A percentile compares a stretch with the other conserved stretches of the same genome.
phyloP scores from a whole-genome alignment of 192 early-diverging fungal genomes.

The Rhizophagus prolifer region DNA sequence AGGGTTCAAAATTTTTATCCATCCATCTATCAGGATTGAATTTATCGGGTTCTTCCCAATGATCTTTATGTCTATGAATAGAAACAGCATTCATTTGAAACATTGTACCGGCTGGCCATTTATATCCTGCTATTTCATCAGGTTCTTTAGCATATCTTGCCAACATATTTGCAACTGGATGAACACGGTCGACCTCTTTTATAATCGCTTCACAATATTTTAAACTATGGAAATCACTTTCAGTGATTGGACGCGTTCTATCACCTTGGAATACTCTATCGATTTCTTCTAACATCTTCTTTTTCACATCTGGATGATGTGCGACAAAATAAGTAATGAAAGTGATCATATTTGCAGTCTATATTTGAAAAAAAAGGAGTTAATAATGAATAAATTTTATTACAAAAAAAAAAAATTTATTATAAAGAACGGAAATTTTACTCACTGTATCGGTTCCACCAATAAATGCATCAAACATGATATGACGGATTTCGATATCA shows the following conservation, averaged over 20 bases:
- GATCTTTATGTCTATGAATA: background rate
- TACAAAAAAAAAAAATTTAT: too few relatives aligned
- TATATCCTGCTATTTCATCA: constrained; percentile 15
- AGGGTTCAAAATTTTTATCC: background rate
- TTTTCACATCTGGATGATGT: constrained; percentile 3
- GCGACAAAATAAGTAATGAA: constrained; percentile 13
- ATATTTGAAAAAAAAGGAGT: background rate
- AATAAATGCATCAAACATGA: too few relatives aligned
- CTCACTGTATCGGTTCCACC: too few relatives aligned
- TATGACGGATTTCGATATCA: too few relatives aligned
- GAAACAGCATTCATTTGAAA: background rate
- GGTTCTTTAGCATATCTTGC: background rate
- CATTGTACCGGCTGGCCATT: background rate
- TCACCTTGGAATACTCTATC: background rate
- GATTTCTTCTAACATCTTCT: background rate
- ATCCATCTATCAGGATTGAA: constrained; percentile 8
- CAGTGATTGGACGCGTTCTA: background rate
- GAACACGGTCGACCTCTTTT: background rate
- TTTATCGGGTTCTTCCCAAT: background rate
- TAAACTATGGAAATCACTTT: constrained; percentile 1
- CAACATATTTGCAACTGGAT: background rate
- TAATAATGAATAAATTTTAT: too few relatives aligned
- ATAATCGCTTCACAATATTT: constrained; percentile 22
- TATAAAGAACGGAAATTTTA: too few relatives aligned
- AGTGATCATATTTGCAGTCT: background rate